Evolutionary conservation across 1,284 basidiomycete species (phyloP), one percentile per base, ranked within the genome.

Genomic region (Marasmius sp.): DNA sequence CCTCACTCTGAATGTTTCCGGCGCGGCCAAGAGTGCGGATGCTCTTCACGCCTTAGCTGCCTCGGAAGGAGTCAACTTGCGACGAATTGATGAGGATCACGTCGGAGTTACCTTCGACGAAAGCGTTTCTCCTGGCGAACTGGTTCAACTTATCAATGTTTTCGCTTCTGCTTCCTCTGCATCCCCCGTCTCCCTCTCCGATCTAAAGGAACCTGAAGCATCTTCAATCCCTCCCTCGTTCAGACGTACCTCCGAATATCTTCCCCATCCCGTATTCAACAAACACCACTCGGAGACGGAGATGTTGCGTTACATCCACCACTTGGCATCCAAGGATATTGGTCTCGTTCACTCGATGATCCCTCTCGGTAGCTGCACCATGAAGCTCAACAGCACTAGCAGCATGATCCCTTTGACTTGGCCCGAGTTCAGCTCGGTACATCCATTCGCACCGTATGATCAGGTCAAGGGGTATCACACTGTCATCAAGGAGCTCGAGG

Each of bases 331-430:
- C 60, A 98, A 98, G 80, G 97, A 99, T 74, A 86, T 98, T 61
- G 93, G 94, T 37, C 89, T 99, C 39, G 92, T 93, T 6, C 96
- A 99, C 74, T 89, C 94, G 45, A 98, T 98, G 95, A 98, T 98
- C 70, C 93, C 97, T 5, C 87, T 99, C 12, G 97, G 97, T 60
- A 97, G 92, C 70, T 96, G 94, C 75, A 96, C 94, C 10, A 97
- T 97, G 95, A 96, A 98, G 81, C 84, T 98, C 66, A 98, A 98
- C 80, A 95, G 93, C 72, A 97, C 94, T 14, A 95, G 93, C 53
- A 96, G 94, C 67, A 98, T 99, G 96, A 91, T 93, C 60, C 95
- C 97, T 12, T 81, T 99, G 39, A 97, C 95, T 7, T 94, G 92
- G 91, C 93, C 95, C 38, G 94, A 95, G 74, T 98, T 95, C 74